phyloP scores from a whole-genome alignment of 2,329 filamentous ascomycete species.

The Neurospora sp. region DNA sequence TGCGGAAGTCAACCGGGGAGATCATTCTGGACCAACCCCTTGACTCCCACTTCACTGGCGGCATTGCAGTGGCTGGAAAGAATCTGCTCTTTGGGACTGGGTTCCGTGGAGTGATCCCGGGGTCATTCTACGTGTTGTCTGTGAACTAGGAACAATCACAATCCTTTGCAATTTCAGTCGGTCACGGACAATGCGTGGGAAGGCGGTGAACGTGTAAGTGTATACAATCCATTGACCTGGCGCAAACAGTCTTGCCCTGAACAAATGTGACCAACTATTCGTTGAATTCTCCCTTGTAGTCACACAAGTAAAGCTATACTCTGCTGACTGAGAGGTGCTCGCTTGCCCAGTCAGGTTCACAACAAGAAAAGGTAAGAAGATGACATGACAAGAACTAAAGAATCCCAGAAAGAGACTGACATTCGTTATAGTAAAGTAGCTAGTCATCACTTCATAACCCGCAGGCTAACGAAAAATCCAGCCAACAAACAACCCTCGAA shows the following conservation, averaged over 20 bases:
- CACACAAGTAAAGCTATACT: not conserved
- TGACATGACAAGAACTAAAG: not conserved
- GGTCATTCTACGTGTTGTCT: conserved; percentile 1
- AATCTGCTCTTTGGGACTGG: conserved; percentile 13
- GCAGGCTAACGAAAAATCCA: not conserved
- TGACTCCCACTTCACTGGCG: conserved; percentile 5
- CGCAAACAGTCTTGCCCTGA: not conserved
- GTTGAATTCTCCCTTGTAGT: not conserved
- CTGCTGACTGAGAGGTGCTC: not conserved
- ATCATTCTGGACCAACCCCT: conserved; percentile 4
- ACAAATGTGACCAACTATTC: not conserved
- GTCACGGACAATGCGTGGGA: no score
- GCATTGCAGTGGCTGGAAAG: conserved; percentile 6
- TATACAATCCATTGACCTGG: not conserved
- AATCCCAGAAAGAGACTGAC: not conserved
- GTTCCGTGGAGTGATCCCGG: not conserved
- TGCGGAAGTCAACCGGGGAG: conserved; percentile 4
- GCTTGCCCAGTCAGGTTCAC: not conserved
- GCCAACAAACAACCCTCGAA: not conserved
- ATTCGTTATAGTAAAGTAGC: not conserved
- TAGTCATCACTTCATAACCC: not conserved
- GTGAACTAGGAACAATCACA: not conserved
- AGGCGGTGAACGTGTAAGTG: not conserved
- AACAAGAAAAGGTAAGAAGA: not conserved
- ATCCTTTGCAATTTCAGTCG: no score